Evolutionary conservation across 202 grass and related monocot genomes (phyloP).

Genomic region (Panicum hallii): DNA sequence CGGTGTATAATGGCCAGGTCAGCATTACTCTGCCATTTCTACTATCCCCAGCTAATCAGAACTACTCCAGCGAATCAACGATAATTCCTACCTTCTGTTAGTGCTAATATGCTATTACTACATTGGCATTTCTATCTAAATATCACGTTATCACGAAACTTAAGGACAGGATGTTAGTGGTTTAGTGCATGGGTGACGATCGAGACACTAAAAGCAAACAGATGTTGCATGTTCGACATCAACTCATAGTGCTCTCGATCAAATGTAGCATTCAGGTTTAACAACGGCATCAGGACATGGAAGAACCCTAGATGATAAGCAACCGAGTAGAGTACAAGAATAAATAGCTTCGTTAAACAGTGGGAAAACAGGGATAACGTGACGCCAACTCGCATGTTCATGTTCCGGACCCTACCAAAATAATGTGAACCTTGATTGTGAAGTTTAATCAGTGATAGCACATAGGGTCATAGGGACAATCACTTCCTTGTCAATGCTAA

Average conservation of each 20-base stretch:
- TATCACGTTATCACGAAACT: not conserved
- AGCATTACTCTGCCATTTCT: not conserved
- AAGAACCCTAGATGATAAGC: slow-evolving; percentile 32
- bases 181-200: not conserved
- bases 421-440: slow-evolving; percentile 26
- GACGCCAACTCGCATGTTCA: slow-evolving; percentile 17
- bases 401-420: slow-evolving; percentile 30
- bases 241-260: not conserved
- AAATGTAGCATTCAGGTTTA: slow-evolving; percentile 11
- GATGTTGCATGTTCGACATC: not conserved
- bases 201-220: not conserved
- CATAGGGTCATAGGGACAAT: not conserved
- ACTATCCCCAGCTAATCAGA: not conserved
- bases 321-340: slow-evolving; percentile 9
- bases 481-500: slow-evolving; percentile 10
- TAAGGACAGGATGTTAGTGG: not conserved
- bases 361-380: slow-evolving; percentile 9
- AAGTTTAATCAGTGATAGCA: slow-evolving; percentile 20
- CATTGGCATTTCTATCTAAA: not conserved
- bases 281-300: not conserved
- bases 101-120: not conserved
- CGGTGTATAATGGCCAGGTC: slow-evolving; percentile 96
- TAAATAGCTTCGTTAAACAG: not conserved
- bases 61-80: not conserved
- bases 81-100: not conserved